Conservation (phyloP, 257 asterid genomes). For the Fraxinus americana region DNA sequence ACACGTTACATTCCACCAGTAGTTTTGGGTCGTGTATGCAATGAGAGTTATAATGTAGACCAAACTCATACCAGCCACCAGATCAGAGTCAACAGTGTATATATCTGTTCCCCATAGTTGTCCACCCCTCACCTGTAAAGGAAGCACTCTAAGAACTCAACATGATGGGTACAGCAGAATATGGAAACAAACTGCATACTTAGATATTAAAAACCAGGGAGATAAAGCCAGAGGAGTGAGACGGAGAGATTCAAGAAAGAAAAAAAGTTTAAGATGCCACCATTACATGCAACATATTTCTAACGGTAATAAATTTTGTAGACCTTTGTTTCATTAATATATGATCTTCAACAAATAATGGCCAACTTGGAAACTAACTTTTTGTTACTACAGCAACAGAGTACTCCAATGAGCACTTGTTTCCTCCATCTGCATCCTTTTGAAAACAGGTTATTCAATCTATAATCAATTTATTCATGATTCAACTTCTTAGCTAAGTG, state of each 20-base stretch:
- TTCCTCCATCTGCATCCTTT: constrained; percentile 4
- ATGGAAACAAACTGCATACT: constrained; percentile 15
- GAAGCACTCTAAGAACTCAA: constrained; percentile 31
- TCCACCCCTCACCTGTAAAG: constrained; percentile 88
- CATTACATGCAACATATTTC: not conserved
- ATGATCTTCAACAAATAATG: not conserved
- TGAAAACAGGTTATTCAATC: not conserved
- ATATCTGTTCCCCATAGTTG: constrained; percentile 99
- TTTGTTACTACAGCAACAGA: not conserved
- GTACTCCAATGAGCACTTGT: not conserved
- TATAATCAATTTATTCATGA: not conserved
- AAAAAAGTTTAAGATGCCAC: not conserved
- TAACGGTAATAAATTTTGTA: not conserved
- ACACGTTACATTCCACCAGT: not conserved
- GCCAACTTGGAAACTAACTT: not conserved
- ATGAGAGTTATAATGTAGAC: constrained; percentile 19
- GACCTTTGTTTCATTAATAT: not conserved
- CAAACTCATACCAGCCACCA: constrained; percentile 80
- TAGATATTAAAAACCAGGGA: not conserved
- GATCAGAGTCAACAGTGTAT: constrained; percentile 96
- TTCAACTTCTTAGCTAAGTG: not conserved
- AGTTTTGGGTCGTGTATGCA: not conserved
- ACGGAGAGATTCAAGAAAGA: constrained; percentile 11
- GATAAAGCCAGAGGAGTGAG: not conserved
- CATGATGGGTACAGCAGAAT: constrained; percentile 17